These are phyloP conservation scores for Alternaria gansuensis DNA, from an alignment of 2,329 filamentous ascomycete species.

Conservation along the genomic window DNA sequence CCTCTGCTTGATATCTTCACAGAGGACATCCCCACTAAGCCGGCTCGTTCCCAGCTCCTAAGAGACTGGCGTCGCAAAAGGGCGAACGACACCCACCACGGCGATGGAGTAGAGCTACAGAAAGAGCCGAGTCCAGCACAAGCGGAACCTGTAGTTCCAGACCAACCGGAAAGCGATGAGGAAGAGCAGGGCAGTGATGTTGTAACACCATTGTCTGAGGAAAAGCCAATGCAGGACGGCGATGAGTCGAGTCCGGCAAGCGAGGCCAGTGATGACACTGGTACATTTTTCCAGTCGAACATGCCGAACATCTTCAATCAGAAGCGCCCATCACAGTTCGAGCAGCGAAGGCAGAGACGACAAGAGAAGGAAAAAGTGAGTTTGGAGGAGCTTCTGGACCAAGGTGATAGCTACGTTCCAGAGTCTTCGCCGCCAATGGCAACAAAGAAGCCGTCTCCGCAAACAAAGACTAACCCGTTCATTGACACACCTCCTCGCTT, in stretches of 20 bases:
- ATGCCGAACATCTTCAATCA: constrained; percentile 41
- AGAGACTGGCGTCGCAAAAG: constrained; percentile 56
- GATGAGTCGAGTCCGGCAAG: constrained; percentile 30
- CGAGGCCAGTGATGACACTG: constrained; percentile 49
- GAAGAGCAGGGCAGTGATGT: constrained; percentile 28
- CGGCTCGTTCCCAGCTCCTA: constrained; percentile 54
- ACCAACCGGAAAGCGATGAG: constrained; percentile 15
- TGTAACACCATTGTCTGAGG: constrained; percentile 16
- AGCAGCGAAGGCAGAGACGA: constrained; percentile 35
- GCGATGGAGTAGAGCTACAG: constrained; percentile 48
- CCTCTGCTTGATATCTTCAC: constrained; percentile 49
- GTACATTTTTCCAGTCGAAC: constrained; percentile 51
- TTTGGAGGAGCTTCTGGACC: constrained; percentile 43
- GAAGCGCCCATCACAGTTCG: constrained; percentile 27
- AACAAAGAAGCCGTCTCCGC: constrained; percentile 26
- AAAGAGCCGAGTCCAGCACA: constrained; percentile 19
- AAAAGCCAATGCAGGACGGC: constrained; percentile 22
- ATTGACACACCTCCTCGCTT: constrained; percentile 46
- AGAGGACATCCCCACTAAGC: constrained; percentile 41
- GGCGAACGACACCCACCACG: constrained; percentile 50
- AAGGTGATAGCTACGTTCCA: constrained; percentile 45
- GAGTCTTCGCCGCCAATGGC: constrained; percentile 42
- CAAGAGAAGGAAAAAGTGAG: constrained; percentile 42
- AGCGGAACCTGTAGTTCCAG: constrained; percentile 12
- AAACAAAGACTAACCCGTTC: constrained; percentile 41